phyloP scores from a whole-genome alignment of 2,329 filamentous ascomycete species.

The Thelonectria olida region DNA sequence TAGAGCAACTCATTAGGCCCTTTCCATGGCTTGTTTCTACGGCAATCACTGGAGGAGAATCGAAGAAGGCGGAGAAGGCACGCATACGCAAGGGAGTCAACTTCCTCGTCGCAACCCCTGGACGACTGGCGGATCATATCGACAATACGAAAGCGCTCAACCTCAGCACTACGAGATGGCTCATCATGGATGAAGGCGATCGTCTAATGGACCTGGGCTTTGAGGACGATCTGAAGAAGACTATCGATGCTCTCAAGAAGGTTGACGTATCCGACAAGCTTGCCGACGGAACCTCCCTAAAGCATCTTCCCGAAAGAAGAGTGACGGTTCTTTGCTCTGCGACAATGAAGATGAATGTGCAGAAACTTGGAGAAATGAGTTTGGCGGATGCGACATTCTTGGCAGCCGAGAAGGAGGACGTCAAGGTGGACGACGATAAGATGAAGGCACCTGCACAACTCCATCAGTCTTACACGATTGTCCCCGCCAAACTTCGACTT shows the following conservation, averaged over 20 bases:
- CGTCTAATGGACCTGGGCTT: constrained; percentile 98
- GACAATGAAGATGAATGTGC: constrained; percentile 97
- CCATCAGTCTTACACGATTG: constrained; percentile 89
- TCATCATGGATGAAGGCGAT: constrained; percentile 95
- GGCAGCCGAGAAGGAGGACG: constrained; percentile 67
- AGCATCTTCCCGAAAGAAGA: constrained; percentile 76
- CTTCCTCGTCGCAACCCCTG: constrained; percentile 94
- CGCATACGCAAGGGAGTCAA: constrained; percentile 92
- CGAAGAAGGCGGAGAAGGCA: constrained; percentile 87
- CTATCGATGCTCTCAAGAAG: constrained; percentile 81
- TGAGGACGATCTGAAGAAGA: constrained; percentile 89
- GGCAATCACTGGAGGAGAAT: constrained; percentile 77
- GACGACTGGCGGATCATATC: constrained; percentile 88
- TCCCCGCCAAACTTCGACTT: constrained; percentile 88
- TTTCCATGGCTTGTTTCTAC: constrained; percentile 95
- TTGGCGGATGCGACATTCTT: constrained; percentile 92
- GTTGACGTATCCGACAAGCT: constrained; percentile 67
- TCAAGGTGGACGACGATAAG: constrained; percentile 56
- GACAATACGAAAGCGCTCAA: constrained; percentile 91
- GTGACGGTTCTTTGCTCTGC: constrained; percentile 94
- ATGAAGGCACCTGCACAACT: constrained; percentile 85
- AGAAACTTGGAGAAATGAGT: constrained; percentile 92
- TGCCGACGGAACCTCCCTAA: constrained; percentile 65
- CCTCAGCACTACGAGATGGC: constrained; percentile 89
- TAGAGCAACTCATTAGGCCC: constrained; percentile 87